Conservation (phyloP, 2,329 filamentous ascomycete species). For the Fonsecaea nubica region DNA sequence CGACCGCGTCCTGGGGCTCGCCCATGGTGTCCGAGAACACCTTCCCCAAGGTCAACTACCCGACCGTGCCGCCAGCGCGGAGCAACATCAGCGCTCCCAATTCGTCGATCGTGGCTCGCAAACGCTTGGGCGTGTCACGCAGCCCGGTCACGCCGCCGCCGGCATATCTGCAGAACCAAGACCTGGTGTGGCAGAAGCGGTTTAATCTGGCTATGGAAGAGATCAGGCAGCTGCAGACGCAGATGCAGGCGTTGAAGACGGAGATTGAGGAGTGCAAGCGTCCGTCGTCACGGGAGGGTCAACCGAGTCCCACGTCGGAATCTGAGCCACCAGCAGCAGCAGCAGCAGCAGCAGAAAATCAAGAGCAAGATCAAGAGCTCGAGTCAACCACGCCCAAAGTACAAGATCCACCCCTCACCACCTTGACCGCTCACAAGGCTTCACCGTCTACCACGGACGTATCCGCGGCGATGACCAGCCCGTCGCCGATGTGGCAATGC, state of each 20-base stretch:
- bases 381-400: conserved; percentile 11
- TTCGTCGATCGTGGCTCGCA: conserved; percentile 16
- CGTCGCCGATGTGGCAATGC: conserved; percentile 7
- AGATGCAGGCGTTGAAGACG: conserved; percentile 27
- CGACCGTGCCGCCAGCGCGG: conserved; percentile 21
- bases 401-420: neutral
- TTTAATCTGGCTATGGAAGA: conserved; percentile 35
- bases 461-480: no score
- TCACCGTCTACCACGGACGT: neutral
- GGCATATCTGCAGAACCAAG: conserved; percentile 21
- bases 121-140: conserved; percentile 2
- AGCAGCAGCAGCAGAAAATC: neutral
- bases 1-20: conserved; percentile 33
- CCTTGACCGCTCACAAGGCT: neutral
- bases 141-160: conserved; percentile 23
- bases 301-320: conserved; percentile 3
- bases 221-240: conserved; percentile 30
- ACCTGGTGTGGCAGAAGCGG: conserved; percentile 31
- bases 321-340: neutral
- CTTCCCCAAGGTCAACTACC: conserved; percentile 29
- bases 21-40: conserved; percentile 28
- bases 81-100: conserved; percentile 23
- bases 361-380: neutral
- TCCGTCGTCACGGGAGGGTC: conserved; percentile 3
- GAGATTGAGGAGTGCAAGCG: conserved; percentile 18